Conservation (phyloP, 495 filamentous ascomycete genomes). For the Cercophora scortea region DNA sequence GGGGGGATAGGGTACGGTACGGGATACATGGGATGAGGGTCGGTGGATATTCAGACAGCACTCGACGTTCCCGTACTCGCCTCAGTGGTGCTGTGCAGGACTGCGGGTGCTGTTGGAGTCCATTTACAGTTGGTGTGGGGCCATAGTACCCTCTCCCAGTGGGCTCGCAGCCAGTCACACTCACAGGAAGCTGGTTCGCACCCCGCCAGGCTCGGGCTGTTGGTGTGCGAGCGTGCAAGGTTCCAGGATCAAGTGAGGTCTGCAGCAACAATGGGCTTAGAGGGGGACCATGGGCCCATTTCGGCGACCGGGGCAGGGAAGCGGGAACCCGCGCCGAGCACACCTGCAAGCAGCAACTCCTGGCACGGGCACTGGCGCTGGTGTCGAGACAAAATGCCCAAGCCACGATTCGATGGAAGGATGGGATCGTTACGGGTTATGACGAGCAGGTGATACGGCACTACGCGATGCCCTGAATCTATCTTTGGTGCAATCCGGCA, state of each 20-base stretch:
- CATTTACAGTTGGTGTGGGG: constrained; percentile 12
- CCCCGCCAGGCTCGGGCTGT: constrained; percentile 6
- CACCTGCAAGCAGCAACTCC: neutral
- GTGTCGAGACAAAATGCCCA: neutral
- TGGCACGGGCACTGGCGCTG: neutral
- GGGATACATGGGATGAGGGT: constrained; percentile 1
- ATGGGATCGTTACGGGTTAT: neutral
- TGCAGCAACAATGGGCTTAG: constrained; percentile 1
- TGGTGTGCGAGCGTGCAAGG: constrained; percentile 8
- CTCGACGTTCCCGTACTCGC: neutral
- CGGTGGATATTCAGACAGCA: too few relatives aligned
- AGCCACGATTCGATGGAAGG: neutral
- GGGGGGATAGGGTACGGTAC: constrained; percentile 8
- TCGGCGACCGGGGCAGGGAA: constrained; percentile 11
- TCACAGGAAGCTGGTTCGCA: neutral
- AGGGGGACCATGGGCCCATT: neutral
- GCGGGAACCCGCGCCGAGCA: constrained; percentile 5
- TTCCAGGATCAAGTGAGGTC: neutral
- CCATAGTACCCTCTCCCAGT: neutral
- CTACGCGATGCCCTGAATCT: too few relatives aligned
- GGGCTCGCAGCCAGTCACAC: constrained; percentile 21
- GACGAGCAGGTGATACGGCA: neutral
- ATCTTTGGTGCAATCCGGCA: too few relatives aligned
- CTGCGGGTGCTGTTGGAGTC: constrained; percentile 13
- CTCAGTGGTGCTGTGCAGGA: neutral